phyloP scores from a whole-genome alignment of 306 rosid species.

The Elaeagnus macrophylla region DNA sequence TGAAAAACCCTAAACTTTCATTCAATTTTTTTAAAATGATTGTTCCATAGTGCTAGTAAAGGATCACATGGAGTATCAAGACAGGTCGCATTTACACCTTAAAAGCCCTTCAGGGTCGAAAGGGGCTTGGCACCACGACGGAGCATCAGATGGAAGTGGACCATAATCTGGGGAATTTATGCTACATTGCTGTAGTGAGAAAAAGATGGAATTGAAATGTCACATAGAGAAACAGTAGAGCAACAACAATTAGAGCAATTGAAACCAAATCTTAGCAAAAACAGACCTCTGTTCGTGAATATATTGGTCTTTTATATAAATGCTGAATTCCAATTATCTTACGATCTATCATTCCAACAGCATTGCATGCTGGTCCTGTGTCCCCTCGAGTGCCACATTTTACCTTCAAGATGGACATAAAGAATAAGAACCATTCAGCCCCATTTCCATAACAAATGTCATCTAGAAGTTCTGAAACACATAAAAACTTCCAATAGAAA shows the following conservation, averaged over 20 bases:
- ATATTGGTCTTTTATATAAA: conserved; percentile 16
- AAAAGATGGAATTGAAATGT: not conserved
- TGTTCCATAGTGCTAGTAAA: not conserved
- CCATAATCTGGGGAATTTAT: conserved; percentile 75
- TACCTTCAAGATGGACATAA: conserved; percentile 35
- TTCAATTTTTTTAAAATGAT: not conserved
- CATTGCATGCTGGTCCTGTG: not conserved
- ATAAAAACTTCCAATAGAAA: no score
- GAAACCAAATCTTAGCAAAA: conserved; percentile 2
- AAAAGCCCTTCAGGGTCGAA: conserved; percentile 97
- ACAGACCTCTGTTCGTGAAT: conserved; percentile 58
- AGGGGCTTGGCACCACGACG: conserved; percentile 98
- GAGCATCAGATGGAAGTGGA: conserved; percentile 79
- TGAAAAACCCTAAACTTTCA: no score
- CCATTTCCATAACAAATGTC: not conserved
- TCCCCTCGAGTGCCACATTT: conserved; percentile 75
- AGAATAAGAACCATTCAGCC: conserved; percentile 4
- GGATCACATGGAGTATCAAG: not conserved
- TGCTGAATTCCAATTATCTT: conserved; percentile 2
- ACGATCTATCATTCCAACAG: conserved; percentile 1
- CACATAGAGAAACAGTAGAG: not conserved
- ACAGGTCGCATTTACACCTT: conserved; percentile 37
- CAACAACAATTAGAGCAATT: not conserved
- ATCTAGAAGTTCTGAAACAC: not conserved
- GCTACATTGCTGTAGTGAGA: conserved; percentile 63